These are phyloP conservation scores for Biscutella laevigata DNA, from an alignment of 441 rosid genomes.

Conservation along the genomic window DNA sequence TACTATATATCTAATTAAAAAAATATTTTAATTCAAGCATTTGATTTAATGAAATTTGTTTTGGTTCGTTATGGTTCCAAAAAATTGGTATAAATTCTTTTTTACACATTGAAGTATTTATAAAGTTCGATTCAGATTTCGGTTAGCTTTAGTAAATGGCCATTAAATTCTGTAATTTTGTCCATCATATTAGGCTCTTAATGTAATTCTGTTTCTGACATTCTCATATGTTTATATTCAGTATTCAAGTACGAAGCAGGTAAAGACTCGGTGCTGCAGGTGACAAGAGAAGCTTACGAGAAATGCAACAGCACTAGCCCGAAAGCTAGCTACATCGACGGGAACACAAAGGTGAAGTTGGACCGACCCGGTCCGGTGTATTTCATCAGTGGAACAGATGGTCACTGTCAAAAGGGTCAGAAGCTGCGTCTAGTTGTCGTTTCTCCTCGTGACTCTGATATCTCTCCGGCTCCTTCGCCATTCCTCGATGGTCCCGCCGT, in stretches of 20 bases:
- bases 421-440: slow-evolving; percentile 58
- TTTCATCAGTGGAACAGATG: slow-evolving; percentile 76
- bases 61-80: too few species aligned
- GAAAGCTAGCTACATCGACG: slow-evolving; percentile 51
- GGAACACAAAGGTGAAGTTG: slow-evolving; percentile 60
- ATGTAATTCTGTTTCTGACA: too few species aligned
- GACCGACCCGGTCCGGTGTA: slow-evolving; percentile 52
- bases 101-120: too few species aligned
- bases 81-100: too few species aligned
- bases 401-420: slow-evolving; percentile 81
- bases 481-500: slow-evolving; percentile 46
- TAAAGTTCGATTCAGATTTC: too few species aligned
- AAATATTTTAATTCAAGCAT: too few species aligned
- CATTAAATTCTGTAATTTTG: too few species aligned
- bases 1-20: too few species aligned
- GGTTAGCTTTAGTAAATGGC: too few species aligned
- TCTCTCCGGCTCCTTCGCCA: slow-evolving; percentile 81
- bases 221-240: too few species aligned
- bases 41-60: too few species aligned
- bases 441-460: slow-evolving; percentile 31
- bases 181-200: too few species aligned
- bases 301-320: slow-evolving; percentile 62
- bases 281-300: slow-evolving; percentile 50
- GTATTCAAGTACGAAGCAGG: slow-evolving; percentile 48
- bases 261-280: slow-evolving; percentile 72